Evolutionary conservation across 2,329 filamentous ascomycete species (phyloP).

Genomic region (Penicillium sp.): DNA sequence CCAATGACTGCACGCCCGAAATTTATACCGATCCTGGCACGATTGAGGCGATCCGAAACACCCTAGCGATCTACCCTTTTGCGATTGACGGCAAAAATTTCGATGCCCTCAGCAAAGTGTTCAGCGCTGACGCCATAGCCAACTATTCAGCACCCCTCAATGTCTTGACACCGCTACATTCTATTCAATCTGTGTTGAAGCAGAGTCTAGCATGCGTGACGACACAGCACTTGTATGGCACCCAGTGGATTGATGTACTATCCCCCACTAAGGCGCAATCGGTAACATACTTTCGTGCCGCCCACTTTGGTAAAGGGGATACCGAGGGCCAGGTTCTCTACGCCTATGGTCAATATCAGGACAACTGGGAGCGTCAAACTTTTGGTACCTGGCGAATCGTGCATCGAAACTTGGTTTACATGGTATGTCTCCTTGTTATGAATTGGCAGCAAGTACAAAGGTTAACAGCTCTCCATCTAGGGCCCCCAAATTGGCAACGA

Average conservation of each 20-base stretch:
- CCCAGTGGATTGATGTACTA: slow-evolving; percentile 14
- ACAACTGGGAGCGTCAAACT: slow-evolving; percentile 6
- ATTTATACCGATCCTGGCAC: slow-evolving; percentile 12
- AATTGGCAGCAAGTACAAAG: not conserved
- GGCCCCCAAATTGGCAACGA: slow-evolving; percentile 1
- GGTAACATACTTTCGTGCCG: slow-evolving; percentile 17
- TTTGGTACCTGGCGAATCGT: slow-evolving; percentile 5
- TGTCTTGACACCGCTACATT: slow-evolving; percentile 15
- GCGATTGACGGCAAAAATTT: slow-evolving; percentile 12
- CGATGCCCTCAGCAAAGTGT: slow-evolving; percentile 12
- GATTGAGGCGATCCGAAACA: slow-evolving; percentile 11
- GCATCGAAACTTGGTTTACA: slow-evolving; percentile 12
- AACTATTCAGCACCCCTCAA: slow-evolving; percentile 24
- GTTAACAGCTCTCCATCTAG: not conserved
- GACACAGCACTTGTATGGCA: slow-evolving; percentile 19
- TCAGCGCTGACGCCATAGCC: slow-evolving; percentile 12
- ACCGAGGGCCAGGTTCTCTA: slow-evolving; percentile 3
- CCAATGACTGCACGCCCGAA: slow-evolving; percentile 1
- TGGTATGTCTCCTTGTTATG: slow-evolving; percentile 1
- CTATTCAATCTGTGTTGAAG: slow-evolving; percentile 9
- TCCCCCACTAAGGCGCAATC: slow-evolving; percentile 9
- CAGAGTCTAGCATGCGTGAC: slow-evolving; percentile 16
- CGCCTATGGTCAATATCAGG: slow-evolving; percentile 13
- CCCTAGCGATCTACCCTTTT: slow-evolving; percentile 12
- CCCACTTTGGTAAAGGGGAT: slow-evolving; percentile 14